Evolutionary conservation across 371 early-diverging fungal genomes (phyloP), one percentile per base, ranked within the genome.

Genomic region (Mucor sp.): DNA sequence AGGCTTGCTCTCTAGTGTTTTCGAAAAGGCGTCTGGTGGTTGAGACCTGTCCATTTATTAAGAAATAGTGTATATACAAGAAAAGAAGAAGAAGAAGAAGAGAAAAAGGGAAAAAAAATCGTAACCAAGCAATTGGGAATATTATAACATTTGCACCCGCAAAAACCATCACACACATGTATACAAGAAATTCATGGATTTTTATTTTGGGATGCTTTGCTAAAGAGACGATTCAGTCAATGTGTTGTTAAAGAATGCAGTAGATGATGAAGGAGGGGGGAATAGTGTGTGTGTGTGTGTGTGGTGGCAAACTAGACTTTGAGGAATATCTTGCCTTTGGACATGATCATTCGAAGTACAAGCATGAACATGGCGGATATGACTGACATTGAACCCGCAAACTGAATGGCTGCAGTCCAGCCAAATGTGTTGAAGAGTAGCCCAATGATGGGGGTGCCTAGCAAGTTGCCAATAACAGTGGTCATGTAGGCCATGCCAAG

Each of bases 371-470:
- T 3, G 15, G 84, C 65, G 6, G 80, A 73, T 5, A 74, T 12
- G 39, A 81, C 32, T 28, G 80, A 28, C 30, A 76, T 70, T 0
- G 70, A 61, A 15, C 86, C 87, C 6, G 79, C 72, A 62, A 85
- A 84, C 66, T 87, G 75, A 59, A 88, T 85, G 14, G 83, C 80
- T 0, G 87, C 82, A 2, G 83, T 53, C 68, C 80, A 88, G 4
- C 72, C 68, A 43, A 69, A 80, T 2, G 74, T 37, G 32, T 74
- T 71, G n/a, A 76, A 65, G 23, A 87, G 71, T 9, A 67, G 58
- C 1, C 86, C 87, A 0, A 77, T 77, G 27, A 85, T 60, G 1
- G 85, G 81, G 4, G 86, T 75, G 5, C 88, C 88, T 14, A 82
- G 27, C 8, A 84, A 62, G 25, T 76, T 76, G 19, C 86, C 86